Conservation (phyloP, 306 rosid species). For the Prunus dulcis region DNA sequence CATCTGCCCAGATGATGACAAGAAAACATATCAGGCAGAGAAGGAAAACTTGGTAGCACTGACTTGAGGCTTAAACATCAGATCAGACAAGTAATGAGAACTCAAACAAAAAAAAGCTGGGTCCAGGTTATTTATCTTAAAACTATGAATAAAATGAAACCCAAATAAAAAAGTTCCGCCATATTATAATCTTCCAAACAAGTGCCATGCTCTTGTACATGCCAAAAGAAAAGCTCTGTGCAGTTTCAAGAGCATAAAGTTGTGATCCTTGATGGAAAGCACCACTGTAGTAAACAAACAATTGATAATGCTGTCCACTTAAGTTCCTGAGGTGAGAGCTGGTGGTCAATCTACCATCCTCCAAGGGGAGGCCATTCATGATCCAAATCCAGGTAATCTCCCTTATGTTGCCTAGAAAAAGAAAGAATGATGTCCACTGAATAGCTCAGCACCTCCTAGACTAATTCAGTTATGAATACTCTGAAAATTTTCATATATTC, state of each 20-base stretch:
- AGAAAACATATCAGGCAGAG: neutral
- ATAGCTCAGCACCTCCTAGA: neutral
- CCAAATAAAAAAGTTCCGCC: neutral
- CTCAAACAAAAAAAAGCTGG: neutral
- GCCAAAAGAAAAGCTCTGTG: neutral
- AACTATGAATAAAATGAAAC: neutral
- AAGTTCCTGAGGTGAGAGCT: neutral
- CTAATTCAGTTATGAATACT: neutral
- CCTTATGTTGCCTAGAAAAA: neutral
- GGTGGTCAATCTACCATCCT: neutral
- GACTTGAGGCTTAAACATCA: neutral
- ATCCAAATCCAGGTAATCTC: conserved; percentile 1
- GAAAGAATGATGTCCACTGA: neutral
- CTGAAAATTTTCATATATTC: neutral
- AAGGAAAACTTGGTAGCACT: neutral
- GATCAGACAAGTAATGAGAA: neutral
- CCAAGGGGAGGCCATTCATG: neutral
- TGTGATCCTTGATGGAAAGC: neutral
- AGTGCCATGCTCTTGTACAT: neutral
- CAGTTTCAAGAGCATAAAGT: neutral
- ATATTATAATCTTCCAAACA: neutral
- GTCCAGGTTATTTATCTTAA: neutral
- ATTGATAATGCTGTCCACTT: neutral
- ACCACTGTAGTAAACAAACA: neutral
- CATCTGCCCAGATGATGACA: neutral